Evolutionary conservation across 108 stramenopile species (phyloP), one percentile per base, ranked within the genome.

Genomic region (Cyclostephanos invisitatus): DNA sequence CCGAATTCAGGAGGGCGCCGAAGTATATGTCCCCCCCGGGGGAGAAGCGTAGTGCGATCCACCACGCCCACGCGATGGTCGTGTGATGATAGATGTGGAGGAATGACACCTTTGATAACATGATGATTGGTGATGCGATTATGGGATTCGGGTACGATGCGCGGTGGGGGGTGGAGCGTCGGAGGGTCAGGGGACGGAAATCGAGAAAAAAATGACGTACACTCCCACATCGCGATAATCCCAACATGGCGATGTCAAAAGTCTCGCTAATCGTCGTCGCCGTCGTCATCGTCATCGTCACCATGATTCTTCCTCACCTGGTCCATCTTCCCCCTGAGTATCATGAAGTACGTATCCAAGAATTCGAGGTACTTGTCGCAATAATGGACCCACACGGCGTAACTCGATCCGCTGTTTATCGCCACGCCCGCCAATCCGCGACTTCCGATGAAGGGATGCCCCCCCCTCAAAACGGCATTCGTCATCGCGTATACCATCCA

Each of bases 81-180:
- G 86, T 75, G 73, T 99, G 99, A 76, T 99, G 99, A 83, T 98
- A 99, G 17, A 98, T 91, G 82, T 99, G 99, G 40, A 99, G 91
- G 80, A 99, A 98, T 7, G 95, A 93, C 29, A 99, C 96, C 97
- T 98, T 56, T 48, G 32, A 15, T 67, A 4, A 6, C 2, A 32
- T 4, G 32, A 32, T 32, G 32, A 4, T 32, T 32, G 4, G 4
- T 32, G 32, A 32, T 32, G n/a, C n/a, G n/a, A n/a, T n/a, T n/a
- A 32, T 32, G 3, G 32, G 4, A 32, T 32, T 32, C 32, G 32
- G 3, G 32, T 2, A 32, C 32, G 32, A 32, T 32, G n/a, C n/a
- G n/a, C n/a, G n/a, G n/a, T n/a, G n/a, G n/a, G n/a, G 32, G 32
- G 32, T 32, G 4, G 32, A 3, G 4, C 32, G 32, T 32, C 32